Evolutionary conservation across 177 flowering plant genomes (phyloP), one percentile per base, ranked within the genome.

Genomic region (Vitis hybrid): DNA sequence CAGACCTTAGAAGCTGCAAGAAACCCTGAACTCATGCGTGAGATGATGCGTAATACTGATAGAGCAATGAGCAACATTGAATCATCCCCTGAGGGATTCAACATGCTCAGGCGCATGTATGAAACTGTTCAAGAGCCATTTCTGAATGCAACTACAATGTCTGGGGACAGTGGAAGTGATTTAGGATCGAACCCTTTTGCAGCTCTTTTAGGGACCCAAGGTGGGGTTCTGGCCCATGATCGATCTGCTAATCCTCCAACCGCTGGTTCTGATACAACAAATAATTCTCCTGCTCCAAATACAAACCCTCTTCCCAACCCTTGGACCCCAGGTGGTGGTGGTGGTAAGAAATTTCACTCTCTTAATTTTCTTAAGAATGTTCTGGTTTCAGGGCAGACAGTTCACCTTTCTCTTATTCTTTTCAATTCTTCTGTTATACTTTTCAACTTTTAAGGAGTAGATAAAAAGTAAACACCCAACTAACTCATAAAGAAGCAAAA

Each of bases 11-110:
- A 95, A 78, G 93, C 99, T 72, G 97, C 98, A 10, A 85, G 97
- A 74, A 95, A 91, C 71, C 99, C 99, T 54, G 99, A 95, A 78
- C 87, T 95, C 55, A 93, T 95, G 99, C 92, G 99, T 51, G 99
- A 95, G 81, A 93, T 95, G 98, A 95, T 93, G 99, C 87, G 99
- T n/a, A 95, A 95, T 75, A 95, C 99, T 64, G 99, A 95, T 72
- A 84, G 98, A 79, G 99, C 99, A 10, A 95, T 95, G 98, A 95
- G 97, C 72, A 95, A 95, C 64, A 95, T 95, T 75, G 98, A 93
- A 75, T 85, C 98, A 60, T 86, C 97, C 70, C 98, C 99, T 30
- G 99, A 95, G 81, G 99, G 98, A 57, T 95, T 95, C 61, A 95
- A 95, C 81, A 90, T 91, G 97, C 97, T 95, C 19, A 88, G 99